phyloP scores from a whole-genome alignment of 2,329 filamentous ascomycete genomes.

The Dactylellina leptospora region DNA sequence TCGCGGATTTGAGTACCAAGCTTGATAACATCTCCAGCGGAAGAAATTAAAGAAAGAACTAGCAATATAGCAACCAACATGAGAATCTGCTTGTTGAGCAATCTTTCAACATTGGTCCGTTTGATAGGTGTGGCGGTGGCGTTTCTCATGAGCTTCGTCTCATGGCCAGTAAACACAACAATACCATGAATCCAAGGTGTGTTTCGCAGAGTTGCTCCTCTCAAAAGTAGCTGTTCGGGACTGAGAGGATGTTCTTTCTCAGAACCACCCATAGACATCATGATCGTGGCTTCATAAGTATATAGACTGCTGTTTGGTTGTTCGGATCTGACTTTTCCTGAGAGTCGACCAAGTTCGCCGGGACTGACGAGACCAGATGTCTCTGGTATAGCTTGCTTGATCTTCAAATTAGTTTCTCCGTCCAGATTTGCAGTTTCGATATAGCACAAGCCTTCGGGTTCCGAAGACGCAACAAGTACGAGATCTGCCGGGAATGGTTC shows the following conservation, averaged over 20 bases:
- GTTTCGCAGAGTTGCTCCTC: constrained; percentile 92
- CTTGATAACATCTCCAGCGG: constrained; percentile 83
- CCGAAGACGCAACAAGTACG: constrained; percentile 89
- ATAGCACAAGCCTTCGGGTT: constrained; percentile 96
- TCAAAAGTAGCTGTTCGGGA: constrained; percentile 89
- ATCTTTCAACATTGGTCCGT: constrained; percentile 90
- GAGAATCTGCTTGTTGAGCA: constrained; percentile 92
- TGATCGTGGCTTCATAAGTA: constrained; percentile 95
- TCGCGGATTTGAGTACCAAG: constrained; percentile 65
- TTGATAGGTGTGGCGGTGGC: constrained; percentile 97
- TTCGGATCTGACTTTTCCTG: constrained; percentile 88
- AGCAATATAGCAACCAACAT: constrained; percentile 87
- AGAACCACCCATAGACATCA: constrained; percentile 85
- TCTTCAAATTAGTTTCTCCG: constrained; percentile 97
- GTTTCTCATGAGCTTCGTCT: constrained; percentile 99
- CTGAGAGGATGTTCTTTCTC: constrained; percentile 91
- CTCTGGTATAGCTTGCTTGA: constrained; percentile 96
- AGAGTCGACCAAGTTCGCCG: constrained; percentile 82
- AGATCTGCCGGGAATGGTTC: constrained; percentile 94
- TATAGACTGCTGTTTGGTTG: constrained; percentile 98
- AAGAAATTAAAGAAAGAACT: constrained; percentile 84
- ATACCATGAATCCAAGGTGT: constrained; percentile 97
- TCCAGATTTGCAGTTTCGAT: constrained; percentile 98
- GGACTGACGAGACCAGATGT: constrained; percentile 87
- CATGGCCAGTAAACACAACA: constrained; percentile 96